Evolutionary conservation across 75 land plant genomes (phyloP).

Genomic region (Isoetes taiwanensis): DNA sequence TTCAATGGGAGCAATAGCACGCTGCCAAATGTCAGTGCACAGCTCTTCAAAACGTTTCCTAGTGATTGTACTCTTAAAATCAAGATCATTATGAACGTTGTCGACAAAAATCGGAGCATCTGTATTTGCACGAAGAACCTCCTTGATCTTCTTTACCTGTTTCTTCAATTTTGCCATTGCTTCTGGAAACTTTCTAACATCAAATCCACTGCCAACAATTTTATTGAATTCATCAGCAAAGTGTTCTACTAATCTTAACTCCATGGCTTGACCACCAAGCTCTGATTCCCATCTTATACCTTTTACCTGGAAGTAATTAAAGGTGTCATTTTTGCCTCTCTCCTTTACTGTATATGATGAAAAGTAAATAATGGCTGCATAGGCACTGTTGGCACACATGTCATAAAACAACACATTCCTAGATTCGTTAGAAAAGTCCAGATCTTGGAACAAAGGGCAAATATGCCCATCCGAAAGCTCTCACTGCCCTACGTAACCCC

Average conservation of each 20-base stretch:
- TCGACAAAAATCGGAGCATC: slow-evolving; percentile 82
- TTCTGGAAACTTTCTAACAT: slow-evolving; percentile 67
- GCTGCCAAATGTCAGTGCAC: slow-evolving; percentile 80
- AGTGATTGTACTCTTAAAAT: slow-evolving; percentile 80
- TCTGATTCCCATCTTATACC: slow-evolving; percentile 77
- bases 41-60: slow-evolving; percentile 90
- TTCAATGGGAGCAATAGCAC: slow-evolving; percentile 54
- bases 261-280: slow-evolving; percentile 89
- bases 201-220: slow-evolving; percentile 56
- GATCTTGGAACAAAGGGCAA: too few relatives aligned
- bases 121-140: slow-evolving; percentile 88
- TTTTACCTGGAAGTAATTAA: slow-evolving; percentile 84
- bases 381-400: slow-evolving; percentile 78
- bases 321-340: slow-evolving; percentile 61
- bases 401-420: slow-evolving; percentile 79
- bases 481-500: too few relatives aligned
- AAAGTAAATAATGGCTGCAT: slow-evolving; percentile 77
- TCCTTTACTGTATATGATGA: slow-evolving; percentile 71
- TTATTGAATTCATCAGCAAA: slow-evolving; percentile 89
- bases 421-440: slow-evolving; percentile 69
- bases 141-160: slow-evolving; percentile 90
- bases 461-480: too few relatives aligned
- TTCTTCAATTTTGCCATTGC: slow-evolving; percentile 98
- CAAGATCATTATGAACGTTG: slow-evolving; percentile 71
- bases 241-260: slow-evolving; percentile 60